These are phyloP conservation scores for Acacia melanoxylon DNA, from an alignment of 306 rosid genomes.

Conservation along the genomic window DNA sequence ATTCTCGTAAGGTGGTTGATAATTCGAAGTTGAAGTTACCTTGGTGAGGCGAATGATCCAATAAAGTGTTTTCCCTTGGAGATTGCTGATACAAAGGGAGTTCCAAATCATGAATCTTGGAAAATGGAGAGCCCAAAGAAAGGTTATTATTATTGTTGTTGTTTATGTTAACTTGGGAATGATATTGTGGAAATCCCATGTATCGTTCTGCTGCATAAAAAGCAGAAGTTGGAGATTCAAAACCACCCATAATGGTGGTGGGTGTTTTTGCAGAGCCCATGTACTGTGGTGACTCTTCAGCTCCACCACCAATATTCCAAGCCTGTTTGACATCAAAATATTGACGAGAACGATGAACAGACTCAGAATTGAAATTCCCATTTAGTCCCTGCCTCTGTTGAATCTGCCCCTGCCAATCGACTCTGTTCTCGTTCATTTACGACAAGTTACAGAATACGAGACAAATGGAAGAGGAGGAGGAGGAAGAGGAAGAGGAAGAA, in stretches of 20 bases:
- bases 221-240: constrained; percentile 70
- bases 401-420: constrained; percentile 46
- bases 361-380: constrained; percentile 40
- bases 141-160: background rate
- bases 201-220: constrained; percentile 67
- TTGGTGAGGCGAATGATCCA: constrained; percentile 43
- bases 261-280: constrained; percentile 37
- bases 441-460: background rate
- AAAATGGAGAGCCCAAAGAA: constrained; percentile 32
- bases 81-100: constrained; percentile 53
- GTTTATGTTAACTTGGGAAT: constrained; percentile 33
- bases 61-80: constrained; percentile 36
- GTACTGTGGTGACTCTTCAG: constrained; percentile 35
- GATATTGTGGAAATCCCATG: constrained; percentile 72
- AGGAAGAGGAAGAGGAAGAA: constrained; percentile 21
- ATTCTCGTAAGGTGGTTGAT: constrained; percentile 50
- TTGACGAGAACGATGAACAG: constrained; percentile 40
- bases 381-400: constrained; percentile 44
- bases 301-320: constrained; percentile 51
- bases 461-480: background rate
- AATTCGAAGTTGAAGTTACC: constrained; percentile 41
- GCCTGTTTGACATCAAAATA: constrained; percentile 39
- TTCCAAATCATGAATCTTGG: constrained; percentile 38
- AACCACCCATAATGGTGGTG: constrained; percentile 51
- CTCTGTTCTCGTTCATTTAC: constrained; percentile 56